Evolutionary conservation across 305 asterid species (phyloP).

Genomic region (Solanum aculeatissimum): DNA sequence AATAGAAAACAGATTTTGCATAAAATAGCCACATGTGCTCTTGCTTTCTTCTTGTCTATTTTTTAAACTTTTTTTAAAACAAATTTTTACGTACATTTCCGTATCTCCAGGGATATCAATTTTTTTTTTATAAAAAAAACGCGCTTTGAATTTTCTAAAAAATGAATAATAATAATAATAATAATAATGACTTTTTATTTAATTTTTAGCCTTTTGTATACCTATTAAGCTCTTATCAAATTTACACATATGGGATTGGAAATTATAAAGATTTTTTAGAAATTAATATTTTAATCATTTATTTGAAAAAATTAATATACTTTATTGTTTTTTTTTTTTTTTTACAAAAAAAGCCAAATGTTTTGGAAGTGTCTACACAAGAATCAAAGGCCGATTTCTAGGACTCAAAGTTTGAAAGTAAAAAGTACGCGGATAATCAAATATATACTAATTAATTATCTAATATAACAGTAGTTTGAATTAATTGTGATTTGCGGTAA

Average conservation of each 20-base stretch:
- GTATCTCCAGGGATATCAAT: slow-evolving; percentile 15
- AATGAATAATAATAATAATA: background rate
- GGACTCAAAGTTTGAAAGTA: background rate
- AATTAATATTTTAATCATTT: no score
- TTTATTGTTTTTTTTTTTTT: no score
- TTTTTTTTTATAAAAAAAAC: background rate
- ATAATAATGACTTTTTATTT: background rate
- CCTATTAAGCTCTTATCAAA: background rate
- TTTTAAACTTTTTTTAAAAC: background rate
- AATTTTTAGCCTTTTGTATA: background rate
- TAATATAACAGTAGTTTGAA: no score
- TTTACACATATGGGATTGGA: background rate
- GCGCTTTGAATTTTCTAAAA: slow-evolving; percentile 1
- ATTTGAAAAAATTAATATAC: background rate
- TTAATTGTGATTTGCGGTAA: no score
- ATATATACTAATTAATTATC: no score
- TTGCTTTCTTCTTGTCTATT: slow-evolving; percentile 19
- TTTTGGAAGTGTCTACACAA: background rate
- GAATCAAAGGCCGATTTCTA: background rate
- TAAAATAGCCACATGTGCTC: slow-evolving; percentile 27
- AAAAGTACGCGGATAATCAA: no score
- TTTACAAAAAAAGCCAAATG: no score
- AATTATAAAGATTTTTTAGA: background rate
- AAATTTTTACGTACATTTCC: slow-evolving; percentile 24
- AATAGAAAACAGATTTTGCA: background rate